A percentile compares a stretch with the other conserved stretches of the same genome.
These are phyloP conservation scores for Ambrosiella cleistominuta DNA, from an alignment of 2,329 filamentous ascomycete species.

Conservation along the genomic window DNA sequence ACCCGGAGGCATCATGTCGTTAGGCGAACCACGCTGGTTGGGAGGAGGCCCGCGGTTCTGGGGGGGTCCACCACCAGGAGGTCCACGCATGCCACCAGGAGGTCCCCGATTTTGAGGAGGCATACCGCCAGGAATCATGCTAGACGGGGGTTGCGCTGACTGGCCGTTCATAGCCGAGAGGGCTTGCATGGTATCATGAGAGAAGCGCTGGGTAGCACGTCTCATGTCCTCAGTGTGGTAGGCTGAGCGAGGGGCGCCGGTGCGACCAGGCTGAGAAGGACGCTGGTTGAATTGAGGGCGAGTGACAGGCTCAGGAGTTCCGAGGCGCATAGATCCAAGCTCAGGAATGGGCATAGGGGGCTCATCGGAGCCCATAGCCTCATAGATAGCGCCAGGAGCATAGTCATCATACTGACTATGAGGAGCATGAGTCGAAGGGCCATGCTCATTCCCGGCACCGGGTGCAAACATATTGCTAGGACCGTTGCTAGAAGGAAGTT, in stretches of 20 bases:
- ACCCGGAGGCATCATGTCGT: neutral
- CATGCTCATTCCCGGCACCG: constrained; percentile 7
- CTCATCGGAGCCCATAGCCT: constrained; percentile 11
- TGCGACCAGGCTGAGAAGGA: constrained; percentile 47
- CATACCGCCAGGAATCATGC: neutral
- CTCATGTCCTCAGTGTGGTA: constrained; percentile 62
- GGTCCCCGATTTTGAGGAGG: constrained; percentile 1
- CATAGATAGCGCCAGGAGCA: constrained; percentile 10
- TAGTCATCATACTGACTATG: constrained; percentile 6
- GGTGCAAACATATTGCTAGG: constrained; percentile 9
- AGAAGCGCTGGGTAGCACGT: constrained; percentile 69
- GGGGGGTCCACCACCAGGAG: neutral
- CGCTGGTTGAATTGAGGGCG: constrained; percentile 61
- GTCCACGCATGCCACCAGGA: constrained; percentile 2
- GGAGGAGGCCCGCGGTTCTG: constrained; percentile 3
- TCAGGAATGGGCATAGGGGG: constrained; percentile 27
- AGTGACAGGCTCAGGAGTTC: constrained; percentile 58
- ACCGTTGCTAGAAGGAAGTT: constrained; percentile 2
- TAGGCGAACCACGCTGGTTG: neutral
- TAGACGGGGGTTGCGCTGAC: neutral
- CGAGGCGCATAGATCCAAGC: constrained; percentile 37
- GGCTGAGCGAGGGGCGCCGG: constrained; percentile 35
- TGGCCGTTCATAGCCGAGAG: constrained; percentile 17
- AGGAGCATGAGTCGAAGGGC: neutral
- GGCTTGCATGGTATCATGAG: constrained; percentile 62